These are phyloP conservation scores for Russula emetica DNA, from an alignment of 768 basidiomycete genomes.

Conservation along the genomic window DNA sequence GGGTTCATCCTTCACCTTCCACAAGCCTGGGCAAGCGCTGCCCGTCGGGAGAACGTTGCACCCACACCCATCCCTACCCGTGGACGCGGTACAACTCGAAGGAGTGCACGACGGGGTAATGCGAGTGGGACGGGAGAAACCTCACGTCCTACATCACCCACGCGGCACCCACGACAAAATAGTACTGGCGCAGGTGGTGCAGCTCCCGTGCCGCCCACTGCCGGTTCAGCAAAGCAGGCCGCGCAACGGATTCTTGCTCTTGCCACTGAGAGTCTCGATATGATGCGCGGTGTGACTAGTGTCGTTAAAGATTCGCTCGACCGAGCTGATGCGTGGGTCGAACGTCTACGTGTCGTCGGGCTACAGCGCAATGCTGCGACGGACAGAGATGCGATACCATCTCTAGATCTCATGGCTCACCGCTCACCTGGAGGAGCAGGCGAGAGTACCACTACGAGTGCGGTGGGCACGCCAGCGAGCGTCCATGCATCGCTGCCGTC, in stretches of 20 bases:
- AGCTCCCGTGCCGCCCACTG: constrained; percentile 35
- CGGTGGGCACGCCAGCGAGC: constrained; percentile 16
- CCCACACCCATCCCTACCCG: constrained; percentile 28
- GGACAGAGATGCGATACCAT: constrained; percentile 10
- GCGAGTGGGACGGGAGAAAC: constrained; percentile 25
- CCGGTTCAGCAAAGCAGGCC: constrained; percentile 61
- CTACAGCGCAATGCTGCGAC: constrained; percentile 49
- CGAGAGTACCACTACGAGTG: constrained; percentile 25
- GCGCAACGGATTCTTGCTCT: constrained; percentile 79
- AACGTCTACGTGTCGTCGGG: constrained; percentile 71
- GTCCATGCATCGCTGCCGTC: constrained; percentile 16
- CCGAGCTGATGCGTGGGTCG: constrained; percentile 88
- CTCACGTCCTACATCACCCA: constrained; percentile 35
- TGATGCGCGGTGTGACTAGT: constrained; percentile 84
- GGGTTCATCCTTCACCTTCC: constrained; percentile 78
- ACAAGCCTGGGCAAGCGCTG: constrained; percentile 66
- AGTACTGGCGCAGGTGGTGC: constrained; percentile 30
- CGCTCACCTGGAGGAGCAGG: constrained; percentile 18
- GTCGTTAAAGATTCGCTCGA: constrained; percentile 87
- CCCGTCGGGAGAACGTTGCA: constrained; percentile 26
- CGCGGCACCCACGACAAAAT: constrained; percentile 31
- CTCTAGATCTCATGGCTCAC: constrained; percentile 21
- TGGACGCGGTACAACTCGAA: constrained; percentile 25
- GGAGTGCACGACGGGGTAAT: constrained; percentile 24
- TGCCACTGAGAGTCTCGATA: constrained; percentile 88